Evolutionary conservation across 805 yeast genomes (phyloP).

Genomic region (Candida michaelii): DNA sequence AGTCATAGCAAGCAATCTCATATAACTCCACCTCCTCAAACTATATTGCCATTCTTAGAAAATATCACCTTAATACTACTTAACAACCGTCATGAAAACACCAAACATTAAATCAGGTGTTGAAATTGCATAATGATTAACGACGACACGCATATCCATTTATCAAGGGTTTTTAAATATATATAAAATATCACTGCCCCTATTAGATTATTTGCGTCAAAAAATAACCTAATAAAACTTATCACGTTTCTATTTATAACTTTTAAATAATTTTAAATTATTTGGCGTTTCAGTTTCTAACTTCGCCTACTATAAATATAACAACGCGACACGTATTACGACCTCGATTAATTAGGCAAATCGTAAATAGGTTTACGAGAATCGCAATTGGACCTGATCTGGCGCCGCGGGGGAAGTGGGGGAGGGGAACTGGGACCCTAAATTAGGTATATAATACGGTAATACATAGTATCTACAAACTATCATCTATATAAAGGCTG

Average conservation of each 20-base stretch:
- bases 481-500: not conserved
- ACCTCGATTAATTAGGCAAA: not conserved
- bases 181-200: slow-evolving; percentile 1
- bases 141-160: slow-evolving; percentile 6
- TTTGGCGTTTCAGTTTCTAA: not conserved
- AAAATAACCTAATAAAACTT: not conserved
- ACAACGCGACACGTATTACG: slow-evolving; percentile 1
- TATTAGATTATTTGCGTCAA: not conserved
- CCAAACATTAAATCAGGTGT: not conserved
- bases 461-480: not conserved
- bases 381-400: not conserved
- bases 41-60: too few species aligned
- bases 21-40: too few species aligned
- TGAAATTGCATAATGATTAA: not conserved
- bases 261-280: not conserved
- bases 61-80: not conserved
- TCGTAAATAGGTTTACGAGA: slow-evolving; percentile 3
- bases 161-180: slow-evolving; percentile 4
- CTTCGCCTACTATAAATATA: slow-evolving; percentile 1
- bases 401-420: not conserved
- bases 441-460: not conserved
- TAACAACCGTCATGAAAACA: not conserved
- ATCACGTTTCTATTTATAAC: not conserved
- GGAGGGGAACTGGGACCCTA: not conserved
- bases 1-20: too few species aligned